Base-by-base conservation (phyloP, 495 filamentous ascomycete species). In the Podospora fimiseda region DNA sequence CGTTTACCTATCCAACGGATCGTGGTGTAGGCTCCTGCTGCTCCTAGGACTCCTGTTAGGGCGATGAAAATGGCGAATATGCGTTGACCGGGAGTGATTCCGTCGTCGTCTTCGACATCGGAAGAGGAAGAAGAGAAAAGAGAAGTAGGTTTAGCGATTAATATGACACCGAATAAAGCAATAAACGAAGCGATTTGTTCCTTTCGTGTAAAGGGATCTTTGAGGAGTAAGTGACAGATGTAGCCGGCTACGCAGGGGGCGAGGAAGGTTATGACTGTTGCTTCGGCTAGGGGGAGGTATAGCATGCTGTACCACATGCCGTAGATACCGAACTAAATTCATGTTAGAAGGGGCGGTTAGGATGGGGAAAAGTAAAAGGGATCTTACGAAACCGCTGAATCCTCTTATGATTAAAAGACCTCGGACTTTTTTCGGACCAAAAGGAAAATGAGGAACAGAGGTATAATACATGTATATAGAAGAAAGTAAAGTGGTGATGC, bases 191-290 rank as follows among this genome's bases (percentile, higher is more conserved):
- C 89, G 1, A 90, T 64, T 56, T 91, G 83, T 61, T 96, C 89
- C 7, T 77, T 80, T 16, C 81, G 74, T 0, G 88, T 90, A 64
- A 91, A 96, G 0, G 87, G 86, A 58, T 95, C 87, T 19, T 75
- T 73, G 42, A 87, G 73, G 15, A 96, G 70, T 16, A 90, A 64
- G 14, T 86, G 87, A 64, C 90, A 95, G 9, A 83, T 83, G 63
- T 88, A 95, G 47, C 88, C 87, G n/a, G 88, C 78, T 2, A 95
- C 75, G 14, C 84, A 84, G 0, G 93, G 93, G 0, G 87, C 81
- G 1, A 97, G 79, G 62, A 96, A 97, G 41, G 89, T 95, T 41
- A 97, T 84, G 0, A 96, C 93, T 0, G 89, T 95, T 9, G 93
- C 91, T 60, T 97, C 92, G 4, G 89, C 85, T 0, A 97, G 75